Evolutionary conservation across 2,329 filamentous ascomycete species (phyloP).

Genomic region (Fusarium fujikuroi): DNA sequence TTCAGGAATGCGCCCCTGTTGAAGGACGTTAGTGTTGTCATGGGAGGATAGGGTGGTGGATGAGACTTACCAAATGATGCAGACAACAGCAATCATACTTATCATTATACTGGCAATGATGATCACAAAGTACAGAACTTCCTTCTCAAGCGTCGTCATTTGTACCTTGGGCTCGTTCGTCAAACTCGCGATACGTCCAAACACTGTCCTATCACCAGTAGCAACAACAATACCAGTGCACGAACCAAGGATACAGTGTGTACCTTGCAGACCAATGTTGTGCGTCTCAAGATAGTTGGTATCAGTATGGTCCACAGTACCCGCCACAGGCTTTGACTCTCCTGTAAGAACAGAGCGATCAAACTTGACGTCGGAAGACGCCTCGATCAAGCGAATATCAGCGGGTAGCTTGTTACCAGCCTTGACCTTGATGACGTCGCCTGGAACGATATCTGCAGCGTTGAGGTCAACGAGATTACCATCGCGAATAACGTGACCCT

Average conservation of each 20-base stretch:
- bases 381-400: not conserved
- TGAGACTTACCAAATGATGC: conserved; percentile 53
- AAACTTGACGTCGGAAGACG: conserved; percentile 2
- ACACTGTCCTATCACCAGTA: conserved; percentile 78
- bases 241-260: conserved; percentile 76
- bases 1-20: conserved; percentile 75
- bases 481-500: conserved; percentile 1
- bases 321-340: conserved; percentile 7
- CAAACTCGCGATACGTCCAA: conserved; percentile 78
- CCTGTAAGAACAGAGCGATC: conserved; percentile 3
- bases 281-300: conserved; percentile 65
- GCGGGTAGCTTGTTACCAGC: conserved; percentile 9
- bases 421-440: not conserved
- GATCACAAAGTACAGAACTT: conserved; percentile 79
- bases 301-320: conserved; percentile 1
- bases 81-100: conserved; percentile 71
- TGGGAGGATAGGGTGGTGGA: not conserved
- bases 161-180: conserved; percentile 75
- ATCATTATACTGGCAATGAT: conserved; percentile 77
- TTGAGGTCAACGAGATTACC: not conserved
- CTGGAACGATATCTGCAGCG: conserved; percentile 1
- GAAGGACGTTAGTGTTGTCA: rapidly evolving
- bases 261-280: conserved; percentile 82
- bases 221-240: conserved; percentile 75
- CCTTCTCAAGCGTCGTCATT: conserved; percentile 76